Evolutionary conservation across 352 stramenopile genomes (phyloP).

Genomic region (Globisporangium iwayamae): DNA sequence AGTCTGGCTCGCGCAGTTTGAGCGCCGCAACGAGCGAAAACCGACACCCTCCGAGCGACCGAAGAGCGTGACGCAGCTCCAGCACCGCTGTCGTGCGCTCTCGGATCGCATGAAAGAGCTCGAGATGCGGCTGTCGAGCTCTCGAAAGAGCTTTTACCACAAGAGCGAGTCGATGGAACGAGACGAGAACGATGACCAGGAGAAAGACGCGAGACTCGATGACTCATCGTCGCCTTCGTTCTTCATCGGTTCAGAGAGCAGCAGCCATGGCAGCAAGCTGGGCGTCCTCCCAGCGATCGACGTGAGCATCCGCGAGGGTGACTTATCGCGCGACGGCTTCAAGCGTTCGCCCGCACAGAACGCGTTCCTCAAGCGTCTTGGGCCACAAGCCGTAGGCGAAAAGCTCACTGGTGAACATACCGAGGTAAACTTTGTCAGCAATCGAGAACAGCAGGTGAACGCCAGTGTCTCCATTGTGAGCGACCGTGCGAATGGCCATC

Average conservation of each 20-base stretch:
- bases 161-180: constrained; percentile 12
- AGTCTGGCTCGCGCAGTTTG: constrained; percentile 48
- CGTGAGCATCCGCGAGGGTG: constrained; percentile 9
- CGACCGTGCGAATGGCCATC: constrained; percentile 14
- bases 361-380: constrained; percentile 49
- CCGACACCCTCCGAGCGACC: constrained; percentile 32
- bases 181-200: constrained; percentile 4
- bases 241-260: not conserved
- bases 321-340: constrained; percentile 6
- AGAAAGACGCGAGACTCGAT: not conserved
- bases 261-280: constrained; percentile 2
- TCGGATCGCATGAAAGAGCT: constrained; percentile 40
- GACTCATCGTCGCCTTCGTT: not conserved
- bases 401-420: not conserved
- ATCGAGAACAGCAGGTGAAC: not conserved
- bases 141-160: constrained; percentile 30
- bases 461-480: not conserved
- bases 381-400: not conserved
- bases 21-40: constrained; percentile 50
- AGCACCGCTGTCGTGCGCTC: constrained; percentile 31
- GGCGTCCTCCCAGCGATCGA: constrained; percentile 11
- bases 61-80: constrained; percentile 28
- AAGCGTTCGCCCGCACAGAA: constrained; percentile 61
- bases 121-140: constrained; percentile 22
- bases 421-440: not conserved